Base-by-base conservation (phyloP, 1,284 basidiomycete species). In the Malassezia vespertilionis region DNA sequence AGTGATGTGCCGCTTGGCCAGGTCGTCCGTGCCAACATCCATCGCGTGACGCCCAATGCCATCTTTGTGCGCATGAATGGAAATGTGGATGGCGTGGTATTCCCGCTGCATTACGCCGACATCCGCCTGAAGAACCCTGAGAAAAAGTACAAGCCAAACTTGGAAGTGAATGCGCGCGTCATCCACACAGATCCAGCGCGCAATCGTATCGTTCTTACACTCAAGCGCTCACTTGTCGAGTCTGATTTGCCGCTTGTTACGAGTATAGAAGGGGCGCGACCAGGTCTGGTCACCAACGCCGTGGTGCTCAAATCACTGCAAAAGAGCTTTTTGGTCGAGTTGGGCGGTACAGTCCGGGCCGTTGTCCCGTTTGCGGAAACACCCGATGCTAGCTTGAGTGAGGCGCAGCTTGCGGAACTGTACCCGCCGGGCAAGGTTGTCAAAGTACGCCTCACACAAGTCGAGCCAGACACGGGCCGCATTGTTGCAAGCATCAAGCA, bases 161-260 rank as follows among this genome's bases (percentile, higher is more conserved):
- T 78, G 4, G 79, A 72, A 38, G 83, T 97, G 72, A 95, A 86
- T 73, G 90, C 87, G 56, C 76, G 84, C 44, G 86, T 96, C n/a
- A 80, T 93, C 24, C 78, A 80, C 8, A 82, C 91, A 37, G 86
- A 97, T 67, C 75, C 82, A 0, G 81, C 82, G 33, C 79, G 82
- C 44, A 86, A 84, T 68, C 79, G 89, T 9, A 80, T 97, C 43
- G 79, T 80, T 4, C 74, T 97, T 28, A 96, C 93, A 0, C 81
- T 90, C 31, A 96, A 97, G 75, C 91, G 88, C 75, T 82, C 84
- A 3, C 76, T 99, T 12, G 72, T 99, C 33, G 82, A 88, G 30
- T 86, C 88, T 0, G 71, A 73, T 14, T 73, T 89, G 10, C 63
- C 65, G 31, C 52, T 68, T 35, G 52, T 68, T 7, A 82, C 84